Evolutionary conservation across 177 flowering plant species (phyloP).

Genomic region (Vitis hybrid): DNA sequence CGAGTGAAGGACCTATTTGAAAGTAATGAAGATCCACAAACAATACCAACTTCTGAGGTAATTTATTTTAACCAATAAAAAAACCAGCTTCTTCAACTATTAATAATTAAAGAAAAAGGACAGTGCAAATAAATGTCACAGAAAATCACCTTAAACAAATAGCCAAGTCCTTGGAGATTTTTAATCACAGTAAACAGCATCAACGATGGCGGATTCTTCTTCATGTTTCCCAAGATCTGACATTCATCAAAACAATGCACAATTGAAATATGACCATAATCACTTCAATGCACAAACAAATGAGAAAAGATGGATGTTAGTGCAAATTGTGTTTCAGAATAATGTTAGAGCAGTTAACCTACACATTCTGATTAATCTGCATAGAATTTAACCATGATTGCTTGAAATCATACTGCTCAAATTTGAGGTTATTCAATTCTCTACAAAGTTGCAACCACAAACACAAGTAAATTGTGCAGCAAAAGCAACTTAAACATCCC

Average conservation of each 20-base stretch:
- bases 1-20: no score
- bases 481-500: not conserved
- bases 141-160: slow-evolving; percentile 55
- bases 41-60: no score
- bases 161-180: slow-evolving; percentile 67
- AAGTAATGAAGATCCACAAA: no score
- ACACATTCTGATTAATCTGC: not conserved
- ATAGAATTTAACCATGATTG: not conserved
- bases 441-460: not conserved
- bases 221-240: slow-evolving; percentile 75
- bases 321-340: not conserved
- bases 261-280: not conserved
- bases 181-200: slow-evolving; percentile 70
- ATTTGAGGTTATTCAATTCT: not conserved
- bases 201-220: slow-evolving; percentile 55
- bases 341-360: not conserved
- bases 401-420: not conserved
- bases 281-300: not conserved
- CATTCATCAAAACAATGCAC: slow-evolving; percentile 17
- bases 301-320: no score
- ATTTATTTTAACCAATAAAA: not conserved
- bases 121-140: not conserved
- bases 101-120: not conserved
- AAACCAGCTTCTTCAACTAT: not conserved
- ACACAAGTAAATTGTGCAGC: not conserved